A percentile compares a stretch with the other conserved stretches of the same genome.
Evolutionary conservation across 1,284 basidiomycete genomes (phyloP).

Genomic region (Sphagnurus paluster): DNA sequence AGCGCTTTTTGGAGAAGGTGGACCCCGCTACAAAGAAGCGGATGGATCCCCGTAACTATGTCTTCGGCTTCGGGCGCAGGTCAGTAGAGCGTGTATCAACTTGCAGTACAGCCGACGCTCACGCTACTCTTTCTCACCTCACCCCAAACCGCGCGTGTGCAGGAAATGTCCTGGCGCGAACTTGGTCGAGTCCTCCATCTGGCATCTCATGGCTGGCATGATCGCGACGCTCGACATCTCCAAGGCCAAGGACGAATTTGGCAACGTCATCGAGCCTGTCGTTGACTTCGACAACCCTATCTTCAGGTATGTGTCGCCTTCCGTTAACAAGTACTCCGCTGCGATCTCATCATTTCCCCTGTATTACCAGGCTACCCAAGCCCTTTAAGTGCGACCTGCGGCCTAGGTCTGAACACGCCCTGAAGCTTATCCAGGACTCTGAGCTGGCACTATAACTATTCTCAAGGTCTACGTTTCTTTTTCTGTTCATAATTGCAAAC

Average conservation of each 20-base stretch:
- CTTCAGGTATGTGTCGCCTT: conserved; percentile 33
- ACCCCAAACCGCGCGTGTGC: no score
- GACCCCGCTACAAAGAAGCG: conserved; percentile 33
- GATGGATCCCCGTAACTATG: conserved; percentile 45
- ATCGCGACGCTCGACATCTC: conserved; percentile 52
- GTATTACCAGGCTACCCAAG: conserved; percentile 40
- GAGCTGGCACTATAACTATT: conserved; percentile 19
- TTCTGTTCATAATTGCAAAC: no score
- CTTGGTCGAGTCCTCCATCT: conserved; percentile 54
- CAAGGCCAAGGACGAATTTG: conserved; percentile 48
- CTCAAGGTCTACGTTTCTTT: no score
- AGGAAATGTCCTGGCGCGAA: conserved; percentile 47
- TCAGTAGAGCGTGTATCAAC: background rate
- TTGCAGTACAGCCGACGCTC: background rate
- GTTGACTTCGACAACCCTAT: conserved; percentile 49
- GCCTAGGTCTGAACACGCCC: conserved; percentile 47
- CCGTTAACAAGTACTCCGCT: no score
- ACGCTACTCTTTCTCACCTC: background rate
- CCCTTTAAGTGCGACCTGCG: conserved; percentile 46
- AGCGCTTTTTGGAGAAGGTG: conserved; percentile 42
- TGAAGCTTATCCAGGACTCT: conserved; percentile 41
- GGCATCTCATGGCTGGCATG: conserved; percentile 50
- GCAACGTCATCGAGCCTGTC: conserved; percentile 44
- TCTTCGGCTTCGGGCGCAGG: conserved; percentile 62
- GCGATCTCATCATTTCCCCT: background rate